These are phyloP conservation scores for Cucurbitaria berberidis DNA, from an alignment of 2,329 filamentous ascomycete species.

Conservation along the genomic window DNA sequence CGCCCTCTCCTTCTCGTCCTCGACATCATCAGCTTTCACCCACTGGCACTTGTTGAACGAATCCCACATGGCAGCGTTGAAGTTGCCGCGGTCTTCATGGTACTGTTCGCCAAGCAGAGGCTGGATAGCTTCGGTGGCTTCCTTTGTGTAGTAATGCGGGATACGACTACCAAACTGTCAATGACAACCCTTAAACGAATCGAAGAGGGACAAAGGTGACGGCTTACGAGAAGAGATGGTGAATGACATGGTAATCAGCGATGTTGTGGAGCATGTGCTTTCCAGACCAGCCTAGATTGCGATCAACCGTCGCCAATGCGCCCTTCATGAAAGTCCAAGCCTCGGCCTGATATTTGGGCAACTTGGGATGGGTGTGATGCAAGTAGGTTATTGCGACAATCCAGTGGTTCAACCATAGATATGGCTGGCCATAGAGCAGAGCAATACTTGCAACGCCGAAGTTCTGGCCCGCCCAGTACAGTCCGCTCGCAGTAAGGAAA, in stretches of 20 bases:
- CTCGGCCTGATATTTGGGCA: constrained; percentile 63
- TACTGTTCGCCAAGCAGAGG: constrained; percentile 8
- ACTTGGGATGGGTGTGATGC: constrained; percentile 67
- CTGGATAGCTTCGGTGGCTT: constrained; percentile 9
- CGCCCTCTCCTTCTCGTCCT: no score
- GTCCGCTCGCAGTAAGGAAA: not conserved
- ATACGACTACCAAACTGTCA: no score
- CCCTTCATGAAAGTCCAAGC: constrained; percentile 67
- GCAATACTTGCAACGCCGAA: not conserved
- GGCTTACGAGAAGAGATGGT: constrained; percentile 64
- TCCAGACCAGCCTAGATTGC: constrained; percentile 67
- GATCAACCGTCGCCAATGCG: constrained; percentile 66
- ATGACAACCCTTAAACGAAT: no score
- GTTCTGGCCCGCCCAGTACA: not conserved
- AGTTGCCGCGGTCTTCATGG: not conserved
- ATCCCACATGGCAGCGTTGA: not conserved
- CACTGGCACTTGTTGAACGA: not conserved
- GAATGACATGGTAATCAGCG: constrained; percentile 66
- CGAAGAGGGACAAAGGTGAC: no score
- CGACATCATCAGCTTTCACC: not conserved
- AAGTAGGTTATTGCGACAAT: constrained; percentile 75
- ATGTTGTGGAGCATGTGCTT: constrained; percentile 69
- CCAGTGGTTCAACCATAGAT: constrained; percentile 73
- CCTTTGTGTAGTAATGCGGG: constrained; percentile 12
- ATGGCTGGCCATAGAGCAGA: constrained; percentile 60